Conservation (phyloP, 768 basidiomycete genomes). For the Mycena leptocephala region DNA sequence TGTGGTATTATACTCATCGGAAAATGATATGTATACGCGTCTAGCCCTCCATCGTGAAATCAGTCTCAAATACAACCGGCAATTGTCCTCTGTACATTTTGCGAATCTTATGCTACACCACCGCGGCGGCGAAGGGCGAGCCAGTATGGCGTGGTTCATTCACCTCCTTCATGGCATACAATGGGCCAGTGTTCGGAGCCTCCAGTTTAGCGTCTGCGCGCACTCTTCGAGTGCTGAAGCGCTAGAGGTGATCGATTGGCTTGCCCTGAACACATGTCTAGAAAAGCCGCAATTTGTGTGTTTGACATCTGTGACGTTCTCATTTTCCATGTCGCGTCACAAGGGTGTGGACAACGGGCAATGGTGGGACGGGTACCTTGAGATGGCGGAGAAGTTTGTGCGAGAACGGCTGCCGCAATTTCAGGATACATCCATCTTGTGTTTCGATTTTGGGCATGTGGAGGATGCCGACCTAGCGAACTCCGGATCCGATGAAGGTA, state of each 20-base stretch:
- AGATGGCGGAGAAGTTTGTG: constrained; percentile 17
- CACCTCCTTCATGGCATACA: constrained; percentile 9
- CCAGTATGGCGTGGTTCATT: constrained; percentile 19
- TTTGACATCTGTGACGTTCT: constrained; percentile 6
- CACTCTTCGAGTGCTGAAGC: not conserved
- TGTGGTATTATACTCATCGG: too few relatives aligned
- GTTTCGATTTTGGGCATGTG: not conserved
- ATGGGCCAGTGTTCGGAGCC: not conserved
- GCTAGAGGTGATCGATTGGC: constrained; percentile 18
- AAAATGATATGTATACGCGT: not conserved
- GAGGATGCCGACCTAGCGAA: not conserved
- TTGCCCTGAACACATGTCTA: constrained; percentile 4
- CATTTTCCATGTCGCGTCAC: constrained; percentile 15
- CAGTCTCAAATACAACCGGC: constrained; percentile 18
- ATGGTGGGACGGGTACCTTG: constrained; percentile 12
- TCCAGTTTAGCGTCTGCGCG: constrained; percentile 8
- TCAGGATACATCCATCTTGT: constrained; percentile 13
- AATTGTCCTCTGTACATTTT: constrained; percentile 19
- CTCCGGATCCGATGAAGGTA: not conserved
- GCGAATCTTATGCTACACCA: constrained; percentile 10
- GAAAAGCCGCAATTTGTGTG: constrained; percentile 23
- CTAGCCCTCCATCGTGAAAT: constrained; percentile 23
- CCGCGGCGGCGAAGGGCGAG: not conserved
- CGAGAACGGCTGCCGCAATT: constrained; percentile 16
- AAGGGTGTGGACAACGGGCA: not conserved